phyloP scores from a whole-genome alignment of 495 filamentous ascomycete genomes.

The Neurospora sp. region DNA sequence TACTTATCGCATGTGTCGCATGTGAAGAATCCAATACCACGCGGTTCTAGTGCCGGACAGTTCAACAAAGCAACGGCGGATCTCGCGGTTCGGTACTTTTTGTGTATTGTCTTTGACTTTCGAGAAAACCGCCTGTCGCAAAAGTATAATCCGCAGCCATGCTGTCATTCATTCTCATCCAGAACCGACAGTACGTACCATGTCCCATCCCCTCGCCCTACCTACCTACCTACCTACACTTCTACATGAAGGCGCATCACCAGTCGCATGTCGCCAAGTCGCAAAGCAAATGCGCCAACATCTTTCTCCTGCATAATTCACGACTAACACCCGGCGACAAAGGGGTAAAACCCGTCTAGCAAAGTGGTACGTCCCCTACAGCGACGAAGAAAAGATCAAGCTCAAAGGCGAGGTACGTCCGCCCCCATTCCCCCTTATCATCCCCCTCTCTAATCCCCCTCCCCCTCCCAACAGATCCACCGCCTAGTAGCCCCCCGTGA shows the following conservation, averaged over 20 bases:
- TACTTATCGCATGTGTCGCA: not conserved
- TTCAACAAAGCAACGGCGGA: not conserved
- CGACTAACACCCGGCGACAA: constrained; percentile 3
- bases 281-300: constrained; percentile 44
- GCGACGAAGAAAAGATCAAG: constrained; percentile 92
- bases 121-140: not conserved
- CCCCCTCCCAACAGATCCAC: constrained; percentile 57
- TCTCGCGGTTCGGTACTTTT: not conserved
- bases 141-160: constrained; percentile 27
- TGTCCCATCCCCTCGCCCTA: not conserved
- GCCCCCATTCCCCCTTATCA: not conserved
- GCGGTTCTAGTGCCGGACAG: not conserved
- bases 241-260: constrained; percentile 76
- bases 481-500: constrained; percentile 93
- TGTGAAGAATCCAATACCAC: not conserved
- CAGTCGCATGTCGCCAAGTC: constrained; percentile 95
- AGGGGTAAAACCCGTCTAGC: constrained; percentile 98
- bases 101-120: not conserved
- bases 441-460: not conserved
- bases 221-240: not conserved
- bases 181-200: constrained; percentile 74
- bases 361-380: constrained; percentile 98
- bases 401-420: constrained; percentile 70
- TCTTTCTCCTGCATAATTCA: not conserved
- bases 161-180: constrained; percentile 90